Evolutionary conservation across 495 filamentous ascomycete species (phyloP).

Genomic region (Bacidia gigantensis): DNA sequence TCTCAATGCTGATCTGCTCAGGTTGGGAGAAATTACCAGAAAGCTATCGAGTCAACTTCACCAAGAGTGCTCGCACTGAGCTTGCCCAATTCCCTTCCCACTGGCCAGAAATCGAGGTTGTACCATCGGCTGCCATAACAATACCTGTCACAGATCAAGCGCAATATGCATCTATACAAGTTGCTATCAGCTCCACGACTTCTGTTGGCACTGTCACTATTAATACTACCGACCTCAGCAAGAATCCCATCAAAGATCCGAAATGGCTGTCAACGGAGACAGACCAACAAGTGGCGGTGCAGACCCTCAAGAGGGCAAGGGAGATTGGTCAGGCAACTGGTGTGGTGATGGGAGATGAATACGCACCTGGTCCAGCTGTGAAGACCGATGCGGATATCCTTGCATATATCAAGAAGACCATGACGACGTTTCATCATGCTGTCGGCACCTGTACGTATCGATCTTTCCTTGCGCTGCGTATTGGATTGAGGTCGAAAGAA

Average conservation of each 20-base stretch:
- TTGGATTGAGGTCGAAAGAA: background rate
- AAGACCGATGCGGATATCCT: conserved; percentile 41
- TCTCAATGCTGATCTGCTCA: background rate
- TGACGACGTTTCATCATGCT: conserved; percentile 39
- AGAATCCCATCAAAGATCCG: conserved; percentile 14
- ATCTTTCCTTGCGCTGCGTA: background rate
- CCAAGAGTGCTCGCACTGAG: background rate
- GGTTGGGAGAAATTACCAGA: background rate
- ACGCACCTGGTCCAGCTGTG: conserved; percentile 32
- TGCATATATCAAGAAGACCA: conserved; percentile 26
- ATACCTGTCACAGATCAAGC: background rate
- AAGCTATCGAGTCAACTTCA: background rate
- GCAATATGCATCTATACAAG: background rate
- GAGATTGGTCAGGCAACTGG: conserved; percentile 26
- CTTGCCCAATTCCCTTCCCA: conserved; percentile 15
- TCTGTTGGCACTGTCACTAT: conserved; percentile 10
- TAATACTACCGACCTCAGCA: conserved; percentile 1
- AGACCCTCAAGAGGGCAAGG: conserved; percentile 39
- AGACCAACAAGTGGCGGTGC: conserved; percentile 33
- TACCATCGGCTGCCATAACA: background rate
- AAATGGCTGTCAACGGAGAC: conserved; percentile 32
- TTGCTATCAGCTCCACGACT: background rate
- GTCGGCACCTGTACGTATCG: conserved; percentile 26
- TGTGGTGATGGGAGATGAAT: conserved; percentile 34
- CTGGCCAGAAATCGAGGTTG: background rate